These are phyloP conservation scores for Cyberlindnera xylosilytica DNA, from an alignment of 805 yeast genomes.

Conservation along the genomic window DNA sequence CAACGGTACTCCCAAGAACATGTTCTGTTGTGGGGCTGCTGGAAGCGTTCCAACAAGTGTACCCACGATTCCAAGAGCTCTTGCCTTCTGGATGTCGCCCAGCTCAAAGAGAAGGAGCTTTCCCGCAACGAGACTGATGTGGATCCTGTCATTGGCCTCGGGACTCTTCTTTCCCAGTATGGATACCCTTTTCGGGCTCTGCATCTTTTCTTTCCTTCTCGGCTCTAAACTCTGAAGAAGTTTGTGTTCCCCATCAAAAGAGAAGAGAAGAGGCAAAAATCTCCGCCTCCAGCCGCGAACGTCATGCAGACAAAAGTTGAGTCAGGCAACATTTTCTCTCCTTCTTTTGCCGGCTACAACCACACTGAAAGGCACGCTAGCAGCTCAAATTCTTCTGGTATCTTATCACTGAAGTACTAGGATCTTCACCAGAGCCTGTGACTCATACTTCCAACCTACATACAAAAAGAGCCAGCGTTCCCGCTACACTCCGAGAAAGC, in stretches of 20 bases:
- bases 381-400: too few relatives aligned
- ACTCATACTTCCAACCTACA: not conserved
- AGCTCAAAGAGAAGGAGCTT: slow-evolving; percentile 58
- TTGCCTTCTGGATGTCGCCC: slow-evolving; percentile 47
- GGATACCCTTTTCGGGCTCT: not conserved
- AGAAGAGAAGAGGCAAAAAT: not conserved
- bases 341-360: not conserved
- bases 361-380: too few relatives aligned
- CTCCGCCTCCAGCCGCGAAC: not conserved
- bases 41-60: slow-evolving; percentile 80
- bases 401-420: not conserved
- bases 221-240: not conserved
- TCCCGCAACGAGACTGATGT: slow-evolving; percentile 32
- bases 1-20: slow-evolving; percentile 82
- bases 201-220: not conserved
- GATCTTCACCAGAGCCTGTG: not conserved
- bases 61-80: slow-evolving; percentile 71
- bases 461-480: too few relatives aligned
- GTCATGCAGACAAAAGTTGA: not conserved
- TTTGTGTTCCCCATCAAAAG: not conserved
- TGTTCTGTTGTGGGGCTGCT: slow-evolving; percentile 88
- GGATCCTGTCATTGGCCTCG: slow-evolving; percentile 9
- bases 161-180: not conserved
- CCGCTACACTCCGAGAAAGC: too few relatives aligned
- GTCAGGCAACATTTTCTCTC: not conserved